These are phyloP conservation scores for Leccinum imitatum DNA, from an alignment of 768 basidiomycete genomes.

Conservation along the genomic window DNA sequence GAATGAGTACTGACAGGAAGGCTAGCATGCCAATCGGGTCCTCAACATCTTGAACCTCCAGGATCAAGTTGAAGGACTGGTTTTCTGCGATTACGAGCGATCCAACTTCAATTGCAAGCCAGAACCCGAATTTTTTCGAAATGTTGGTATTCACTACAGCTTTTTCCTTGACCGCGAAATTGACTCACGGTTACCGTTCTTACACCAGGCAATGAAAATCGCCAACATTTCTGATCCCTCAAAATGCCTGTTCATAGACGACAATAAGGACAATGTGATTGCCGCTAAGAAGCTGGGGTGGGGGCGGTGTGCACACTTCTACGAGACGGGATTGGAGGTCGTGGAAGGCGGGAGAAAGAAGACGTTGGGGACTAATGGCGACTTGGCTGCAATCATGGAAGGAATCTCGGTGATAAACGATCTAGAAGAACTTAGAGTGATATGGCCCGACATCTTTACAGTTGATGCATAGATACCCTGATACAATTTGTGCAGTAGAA, in stretches of 20 bases:
- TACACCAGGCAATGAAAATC: slow-evolving; percentile 57
- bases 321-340: slow-evolving; percentile 61
- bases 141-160: slow-evolving; percentile 39
- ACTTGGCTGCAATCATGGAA: slow-evolving; percentile 37
- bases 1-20: slow-evolving; percentile 7
- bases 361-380: slow-evolving; percentile 39
- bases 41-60: slow-evolving; percentile 69
- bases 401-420: slow-evolving; percentile 52
- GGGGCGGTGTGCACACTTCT: slow-evolving; percentile 75
- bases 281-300: slow-evolving; percentile 67
- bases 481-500: slow-evolving; percentile 5
- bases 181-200: neutral
- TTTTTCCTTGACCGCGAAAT: neutral
- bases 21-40: slow-evolving; percentile 79
- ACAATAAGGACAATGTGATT: slow-evolving; percentile 67
- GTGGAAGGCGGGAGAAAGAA: slow-evolving; percentile 63
- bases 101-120: slow-evolving; percentile 79
- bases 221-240: slow-evolving; percentile 63
- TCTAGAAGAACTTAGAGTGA: slow-evolving; percentile 62
- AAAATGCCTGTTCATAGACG: slow-evolving; percentile 79
- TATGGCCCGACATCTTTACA: slow-evolving; percentile 75
- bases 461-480: slow-evolving; percentile 8
- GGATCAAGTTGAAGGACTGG: slow-evolving; percentile 71
- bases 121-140: slow-evolving; percentile 65
- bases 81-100: slow-evolving; percentile 74